Evolutionary conservation across 129 eudicot species (phyloP), one percentile per base, ranked within the genome.

Genomic region (Tanacetum coccineum): DNA sequence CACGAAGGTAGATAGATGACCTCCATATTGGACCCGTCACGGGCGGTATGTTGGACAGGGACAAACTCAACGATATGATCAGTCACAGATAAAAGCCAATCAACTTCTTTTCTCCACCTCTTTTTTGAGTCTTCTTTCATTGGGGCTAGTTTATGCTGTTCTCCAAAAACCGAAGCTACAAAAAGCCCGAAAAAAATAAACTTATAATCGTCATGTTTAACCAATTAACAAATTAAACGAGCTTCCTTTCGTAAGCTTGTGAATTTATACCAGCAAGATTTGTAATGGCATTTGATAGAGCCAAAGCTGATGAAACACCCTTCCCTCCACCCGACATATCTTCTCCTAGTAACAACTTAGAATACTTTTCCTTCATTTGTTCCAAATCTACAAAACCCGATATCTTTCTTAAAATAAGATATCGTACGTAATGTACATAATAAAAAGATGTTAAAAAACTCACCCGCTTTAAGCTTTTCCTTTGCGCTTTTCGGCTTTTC

Each of bases 281-380:
- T 48, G 97, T 90, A 25, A 90, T 87, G 75, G 91, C 95, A 71
- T 90, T 90, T 15, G 97, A 86, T 76, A 90, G 74, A 64, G 97
- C 97, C 68, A 90, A 68, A 60, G 97, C 97, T 22, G 97, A 90
- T 50, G 97, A 76, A 67, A 90, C 95, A 26, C 97, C 97, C 62
- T 90, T 90, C n/a, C 97, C 97, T 59, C 97, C 90, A 55, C 97
- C 95, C 13, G 97, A 90, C 87, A 82, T 90, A 57, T 87, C 95
- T 59, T 90, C 97, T 42, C 97, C 97, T 55, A 90, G 60, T 15
- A 90, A 85, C 81, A 90, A 73, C 81, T 90, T 90, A 12, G 95
- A 70, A 75, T 84, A 90, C 76, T 82, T 90, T 73, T 87, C 95
- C 76, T 82, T 90, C 92, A 90, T 78, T 78, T 84, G 66, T 10